Base-by-base conservation (phyloP, 768 basidiomycete genomes). In the Lactarius akahatsu region DNA sequence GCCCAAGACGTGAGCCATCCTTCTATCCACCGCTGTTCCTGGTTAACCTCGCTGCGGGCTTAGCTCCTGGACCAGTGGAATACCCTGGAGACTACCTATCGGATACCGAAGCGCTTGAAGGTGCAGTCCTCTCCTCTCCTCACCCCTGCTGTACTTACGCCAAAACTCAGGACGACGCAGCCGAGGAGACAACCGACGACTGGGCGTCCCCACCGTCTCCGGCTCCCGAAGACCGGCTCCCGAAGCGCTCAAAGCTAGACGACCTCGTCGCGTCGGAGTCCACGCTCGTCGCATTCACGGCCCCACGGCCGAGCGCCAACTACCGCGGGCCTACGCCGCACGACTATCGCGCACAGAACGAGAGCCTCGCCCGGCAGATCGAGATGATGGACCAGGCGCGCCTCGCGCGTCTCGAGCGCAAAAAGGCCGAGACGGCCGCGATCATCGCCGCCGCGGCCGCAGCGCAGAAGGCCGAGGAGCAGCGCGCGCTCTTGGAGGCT, bases 21-120 rank as follows among this genome's bases (percentile, higher is more conserved):
- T 10, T n/a, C 69, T 36, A 45, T 3, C 28, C 0, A 9, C 15
- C 23, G 23, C 30, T 41, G 45, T 26, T 4, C n/a, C 41, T 8
- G n/a, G n/a, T 23, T 47, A 40, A 56, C 67, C 2, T 52, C 55
- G 20, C 20, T 3, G 13, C 64, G 30, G 59, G 59, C 23, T 56
- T 16, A 95, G 91, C 80, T 98, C 4, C 78, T 96, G 9, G 85
- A 85, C 15, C 83, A 90, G 64, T 99, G 96, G 96, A 83, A 84
- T 23, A 81, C 81, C 2, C 81, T 98, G 54, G 87, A 88, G 36
- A 74, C 85, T n/a, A 89, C 85, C 32, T 96, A 89, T 75, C 86
- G 93, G 71, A 96, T 97, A 84, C 91, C 94, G 18, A 91, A 92
- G 74, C 83, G 89, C 63, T 71, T 80, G 57, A 80, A 80, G 71